Base-by-base conservation (phyloP, 768 basidiomycete genomes). In the Cytidiella melzeri region DNA sequence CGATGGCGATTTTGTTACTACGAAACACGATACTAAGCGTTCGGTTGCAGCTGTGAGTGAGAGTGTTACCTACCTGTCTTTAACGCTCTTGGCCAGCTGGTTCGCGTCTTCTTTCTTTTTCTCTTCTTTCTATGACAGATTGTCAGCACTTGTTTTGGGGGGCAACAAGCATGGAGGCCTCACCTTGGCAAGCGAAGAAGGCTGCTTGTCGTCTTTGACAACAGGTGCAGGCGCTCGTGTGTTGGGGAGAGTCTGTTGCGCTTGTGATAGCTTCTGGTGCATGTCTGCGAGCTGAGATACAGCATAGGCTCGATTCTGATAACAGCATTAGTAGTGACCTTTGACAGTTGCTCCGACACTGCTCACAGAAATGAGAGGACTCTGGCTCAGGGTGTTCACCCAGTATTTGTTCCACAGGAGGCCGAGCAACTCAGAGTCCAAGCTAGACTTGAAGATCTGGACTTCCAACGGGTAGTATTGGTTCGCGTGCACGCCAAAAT, bases 371-470 rank as follows among this genome's bases (percentile, higher is more conserved):
- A 97, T 87, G 42, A 98, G 66, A 4, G 93, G 87, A 61, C 91
- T 95, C 61, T 92, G 90, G 58, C 89, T 92, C 34, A 99, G 73
- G 2, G 96, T 99, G 59, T 93, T 93, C 21, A 96, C 92, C 96
- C 96, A 99, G 60, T 99, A 99, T 68, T 97, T 98, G 69, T 99
- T 98, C 95, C 95, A 98, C 47, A 99, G 68, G 62, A 94, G 69
- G 19, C 88, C 89, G 38, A 99, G 74, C 2, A 99, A 70, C 60
- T 93, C 83, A 25, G 82, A 84, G 64, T 99, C 96, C 43, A 94
- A 69, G 51, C 77, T 83, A 21, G 85, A 89, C 67, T 96, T 97
- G 80, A 96, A 99, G 45, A 97, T 86, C 63, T 93, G 84, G 15
- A 99, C 87, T 26, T 95, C 93, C 12, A 99, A 76, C 20, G 81